Conservation (phyloP, 2,329 filamentous ascomycete species). For the Plectosphaerella plurivora region DNA sequence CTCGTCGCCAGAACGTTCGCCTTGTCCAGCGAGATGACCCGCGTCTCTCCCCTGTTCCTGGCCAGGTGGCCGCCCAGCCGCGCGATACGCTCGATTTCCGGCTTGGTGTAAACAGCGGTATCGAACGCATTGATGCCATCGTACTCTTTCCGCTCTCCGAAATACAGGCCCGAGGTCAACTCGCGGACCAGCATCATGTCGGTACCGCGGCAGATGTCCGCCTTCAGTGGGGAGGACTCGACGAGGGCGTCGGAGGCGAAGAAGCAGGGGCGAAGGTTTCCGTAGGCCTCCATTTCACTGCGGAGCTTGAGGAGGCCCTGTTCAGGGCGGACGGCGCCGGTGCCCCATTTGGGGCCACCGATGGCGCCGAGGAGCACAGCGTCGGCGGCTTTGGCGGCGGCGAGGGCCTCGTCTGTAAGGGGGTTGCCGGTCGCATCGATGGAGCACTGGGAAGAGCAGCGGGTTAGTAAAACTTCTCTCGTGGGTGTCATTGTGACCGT, state of each 20-base stretch:
- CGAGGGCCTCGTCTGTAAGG: conserved; percentile 77
- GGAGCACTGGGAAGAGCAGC: conserved; percentile 41
- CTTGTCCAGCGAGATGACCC: conserved; percentile 86
- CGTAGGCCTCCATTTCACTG: conserved; percentile 91
- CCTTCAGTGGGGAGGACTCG: conserved; percentile 81
- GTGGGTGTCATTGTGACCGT: neutral
- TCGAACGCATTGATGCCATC: conserved; percentile 56
- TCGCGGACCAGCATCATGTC: conserved; percentile 93
- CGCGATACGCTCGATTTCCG: conserved; percentile 86
- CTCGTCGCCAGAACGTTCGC: conserved; percentile 92
- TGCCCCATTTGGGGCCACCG: conserved; percentile 95
- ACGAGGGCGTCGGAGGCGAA: conserved; percentile 86
- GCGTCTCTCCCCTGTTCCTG: conserved; percentile 63
- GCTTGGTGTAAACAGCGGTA: conserved; percentile 77
- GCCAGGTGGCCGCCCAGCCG: conserved; percentile 61
- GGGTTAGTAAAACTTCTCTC: neutral
- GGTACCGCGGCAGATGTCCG: conserved; percentile 76
- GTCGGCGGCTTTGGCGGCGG: conserved; percentile 78
- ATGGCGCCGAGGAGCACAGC: conserved; percentile 91
- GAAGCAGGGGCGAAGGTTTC: conserved; percentile 93
- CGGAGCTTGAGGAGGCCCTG: conserved; percentile 87
- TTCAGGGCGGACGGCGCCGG: conserved; percentile 81
- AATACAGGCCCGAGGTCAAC: conserved; percentile 91
- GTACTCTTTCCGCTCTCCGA: conserved; percentile 80
- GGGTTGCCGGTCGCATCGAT: conserved; percentile 78